Evolutionary conservation across 768 basidiomycete species (phyloP).

Genomic region (Mycena polygramma): DNA sequence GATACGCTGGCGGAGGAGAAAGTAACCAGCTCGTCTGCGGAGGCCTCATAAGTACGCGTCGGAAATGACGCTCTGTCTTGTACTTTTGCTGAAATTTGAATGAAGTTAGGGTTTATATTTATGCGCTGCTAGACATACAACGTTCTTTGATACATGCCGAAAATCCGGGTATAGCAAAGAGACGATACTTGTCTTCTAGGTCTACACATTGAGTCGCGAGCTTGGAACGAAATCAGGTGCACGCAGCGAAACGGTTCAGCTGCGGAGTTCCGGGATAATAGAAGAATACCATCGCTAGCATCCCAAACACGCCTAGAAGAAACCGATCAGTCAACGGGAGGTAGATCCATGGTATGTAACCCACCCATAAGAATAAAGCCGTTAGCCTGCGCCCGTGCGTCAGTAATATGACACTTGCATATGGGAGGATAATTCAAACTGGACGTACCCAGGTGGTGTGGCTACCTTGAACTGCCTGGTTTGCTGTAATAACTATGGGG

Average conservation of each 20-base stretch:
- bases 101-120: background rate
- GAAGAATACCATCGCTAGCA: constrained; percentile 65
- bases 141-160: background rate
- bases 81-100: background rate
- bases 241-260: constrained; percentile 12
- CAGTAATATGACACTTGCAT: background rate
- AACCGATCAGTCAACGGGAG: background rate
- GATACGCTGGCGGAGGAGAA: constrained; percentile 24
- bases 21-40: background rate
- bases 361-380: constrained; percentile 70
- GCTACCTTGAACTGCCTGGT: constrained; percentile 72
- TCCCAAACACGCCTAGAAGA: constrained; percentile 58
- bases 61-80: no score
- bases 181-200: background rate
- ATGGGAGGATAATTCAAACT: background rate
- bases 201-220: background rate
- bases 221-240: background rate
- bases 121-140: background rate
- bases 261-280: constrained; percentile 37
- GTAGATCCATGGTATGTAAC: constrained; percentile 39
- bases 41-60: no score
- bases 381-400: constrained; percentile 51
- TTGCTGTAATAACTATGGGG: constrained; percentile 67
- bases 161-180: no score
- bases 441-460: constrained; percentile 63